Evolutionary conservation across 2,329 filamentous ascomycete genomes (phyloP), one percentile per base, ranked within the genome.

Genomic region (Ophiostoma sp.): DNA sequence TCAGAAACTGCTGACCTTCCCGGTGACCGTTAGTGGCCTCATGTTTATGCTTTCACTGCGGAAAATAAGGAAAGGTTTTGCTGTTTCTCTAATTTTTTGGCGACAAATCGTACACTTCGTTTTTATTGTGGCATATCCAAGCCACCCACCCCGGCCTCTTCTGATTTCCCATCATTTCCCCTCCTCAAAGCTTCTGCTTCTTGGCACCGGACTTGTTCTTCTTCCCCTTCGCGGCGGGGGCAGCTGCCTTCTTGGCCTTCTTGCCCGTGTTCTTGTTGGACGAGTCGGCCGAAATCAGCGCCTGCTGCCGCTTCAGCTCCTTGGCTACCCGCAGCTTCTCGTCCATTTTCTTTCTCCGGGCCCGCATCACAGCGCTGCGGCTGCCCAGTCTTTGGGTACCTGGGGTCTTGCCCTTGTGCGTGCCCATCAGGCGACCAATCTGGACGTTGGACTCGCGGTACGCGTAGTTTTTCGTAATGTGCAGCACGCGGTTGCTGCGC

Each of bases 381-480:
- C 61, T 74, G 70, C 22, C 86, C 80, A 78, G 87, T 82, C 78
- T 81, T 84, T 76, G 85, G 82, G 79, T 85, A 86, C 64, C 87
- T 82, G 74, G 74, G 36, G 75, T 75, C 72, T 85, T 83, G 75
- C 84, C 86, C 78, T 86, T 87, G 75, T 86, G 87, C 76, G 82
- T 83, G 70, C 83, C 81, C 33, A 86, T 84, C 66, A 90, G 82
- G 11, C 85, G 84, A 15, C 88, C 88, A 66, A 90, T 87, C 33
- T 85, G 83, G 84, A 87, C 88, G 82, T 88, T 89, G 78, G 87
- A 86, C 82, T 90, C 88, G 70, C 85, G 84, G 80, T 90, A 90
- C 77, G 85, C 85, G 82, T 90, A 90, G 79, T 88, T 75, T 70
- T 76, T 76, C 57, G 39, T 22, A n/a, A 77, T 71, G 69, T 77